Evolutionary conservation across 257 asterid genomes (phyloP).

Genomic region (Sherardia arvensis): DNA sequence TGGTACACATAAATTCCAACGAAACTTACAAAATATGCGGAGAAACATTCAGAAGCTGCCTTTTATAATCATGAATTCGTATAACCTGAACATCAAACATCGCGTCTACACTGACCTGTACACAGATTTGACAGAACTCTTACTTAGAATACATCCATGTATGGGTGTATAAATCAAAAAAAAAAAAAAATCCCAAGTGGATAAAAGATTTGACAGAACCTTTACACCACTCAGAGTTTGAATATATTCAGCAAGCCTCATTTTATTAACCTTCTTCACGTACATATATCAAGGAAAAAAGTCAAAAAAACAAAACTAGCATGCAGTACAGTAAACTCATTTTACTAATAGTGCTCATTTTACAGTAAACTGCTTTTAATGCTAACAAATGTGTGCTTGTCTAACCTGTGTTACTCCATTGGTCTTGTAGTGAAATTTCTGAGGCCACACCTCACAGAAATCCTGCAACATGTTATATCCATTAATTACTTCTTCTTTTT

Average conservation of each 20-base stretch:
- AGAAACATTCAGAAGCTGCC: conserved; percentile 36
- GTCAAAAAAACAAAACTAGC: neutral
- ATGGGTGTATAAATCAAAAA: neutral
- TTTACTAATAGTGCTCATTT: too few species aligned
- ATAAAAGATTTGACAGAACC: conserved; percentile 20
- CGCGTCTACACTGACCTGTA: conserved; percentile 43
- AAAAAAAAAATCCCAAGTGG: neutral
- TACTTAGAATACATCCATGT: neutral
- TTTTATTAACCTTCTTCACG: conserved; percentile 40
- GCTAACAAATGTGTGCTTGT: neutral
- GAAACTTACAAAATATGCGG: neutral
- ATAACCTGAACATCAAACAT: conserved; percentile 46
- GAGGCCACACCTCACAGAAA: conserved; percentile 40
- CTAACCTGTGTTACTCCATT: conserved; percentile 48
- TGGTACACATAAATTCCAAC: neutral
- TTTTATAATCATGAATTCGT: conserved; percentile 44
- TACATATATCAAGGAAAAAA: conserved; percentile 9
- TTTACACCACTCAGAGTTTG: conserved; percentile 36
- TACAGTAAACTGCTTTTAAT: neutral
- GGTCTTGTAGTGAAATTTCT: conserved; percentile 40
- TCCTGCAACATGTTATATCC: conserved; percentile 26
- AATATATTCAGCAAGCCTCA: conserved; percentile 45
- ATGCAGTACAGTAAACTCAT: neutral
- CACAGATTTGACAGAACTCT: neutral
- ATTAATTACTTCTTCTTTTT: neutral